Percentiles rank a stretch among this genome's conserved stretches.
phyloP scores from a whole-genome alignment of 2,329 filamentous ascomycete species.

The Cytospora paraplurivora region DNA sequence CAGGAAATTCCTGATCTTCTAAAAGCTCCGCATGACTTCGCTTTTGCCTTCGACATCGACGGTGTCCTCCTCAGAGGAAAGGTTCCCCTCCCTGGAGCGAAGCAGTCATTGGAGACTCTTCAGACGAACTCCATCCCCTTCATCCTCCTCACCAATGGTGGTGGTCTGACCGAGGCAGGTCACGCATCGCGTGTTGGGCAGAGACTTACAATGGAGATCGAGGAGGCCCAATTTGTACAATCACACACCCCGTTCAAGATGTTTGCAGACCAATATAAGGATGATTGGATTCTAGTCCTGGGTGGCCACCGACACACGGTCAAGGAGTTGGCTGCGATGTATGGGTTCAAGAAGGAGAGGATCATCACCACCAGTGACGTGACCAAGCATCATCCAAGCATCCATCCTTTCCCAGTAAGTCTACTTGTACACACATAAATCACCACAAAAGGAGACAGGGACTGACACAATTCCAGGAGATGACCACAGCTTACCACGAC shows the following conservation, averaged over 20 bases:
- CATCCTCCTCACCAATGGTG: conserved; percentile 75
- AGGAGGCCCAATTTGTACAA: conserved; percentile 60
- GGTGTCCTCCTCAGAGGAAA: conserved; percentile 70
- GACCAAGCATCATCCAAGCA: conserved; percentile 30
- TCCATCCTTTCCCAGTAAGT: conserved; percentile 37
- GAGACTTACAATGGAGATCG: conserved; percentile 52
- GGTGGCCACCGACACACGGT: conserved; percentile 48
- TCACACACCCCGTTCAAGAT: conserved; percentile 73
- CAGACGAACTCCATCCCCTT: conserved; percentile 66
- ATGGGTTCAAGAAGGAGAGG: conserved; percentile 38
- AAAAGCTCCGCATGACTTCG: conserved; percentile 23
- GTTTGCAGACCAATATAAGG: conserved; percentile 51
- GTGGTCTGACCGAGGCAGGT: conserved; percentile 66
- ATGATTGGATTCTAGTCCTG: conserved; percentile 55
- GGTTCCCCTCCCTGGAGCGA: conserved; percentile 63
- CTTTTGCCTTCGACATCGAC: conserved; percentile 56
- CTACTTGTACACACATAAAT: accelerated
- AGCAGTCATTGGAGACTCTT: conserved; percentile 59
- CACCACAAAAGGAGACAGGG: not conserved
- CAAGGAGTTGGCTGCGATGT: conserved; percentile 35
- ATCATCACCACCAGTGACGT: conserved; percentile 44
- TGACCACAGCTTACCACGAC: conserved; percentile 38
- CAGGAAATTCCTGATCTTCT: not conserved
- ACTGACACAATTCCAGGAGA: conserved; percentile 32
- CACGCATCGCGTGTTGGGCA: conserved; percentile 61